Base-by-base conservation (phyloP, 495 filamentous ascomycete genomes). In the Lophiotrema nucula region DNA sequence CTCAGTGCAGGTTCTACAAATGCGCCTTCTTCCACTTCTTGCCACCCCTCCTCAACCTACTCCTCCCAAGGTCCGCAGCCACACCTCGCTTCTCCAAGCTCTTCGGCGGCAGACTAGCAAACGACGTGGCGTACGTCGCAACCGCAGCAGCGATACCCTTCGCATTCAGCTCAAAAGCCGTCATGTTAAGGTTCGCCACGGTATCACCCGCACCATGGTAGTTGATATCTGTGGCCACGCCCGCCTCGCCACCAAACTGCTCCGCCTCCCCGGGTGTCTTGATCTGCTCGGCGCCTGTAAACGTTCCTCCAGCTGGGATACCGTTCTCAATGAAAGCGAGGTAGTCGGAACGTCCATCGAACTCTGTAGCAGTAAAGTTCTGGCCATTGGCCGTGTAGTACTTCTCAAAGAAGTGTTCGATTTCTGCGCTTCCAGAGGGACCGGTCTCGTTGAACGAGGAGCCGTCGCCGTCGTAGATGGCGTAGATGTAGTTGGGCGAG, bases 391-490 rank as follows among this genome's bases (percentile, higher is more conserved):
- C 59, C 24, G 67, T 56, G 70, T 78, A 87, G 71, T 80, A 88
- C 12, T 79, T 64, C 64, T 85, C 74, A 65, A 88, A 88, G 58
- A 85, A 68, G 26, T 75, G 67, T 73, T 89, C 83, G 42, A 82
- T 82, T 44, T 81, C 69, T 28, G 75, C 86, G 33, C 82, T 86
- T 0, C 87, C 87, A 0, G 80, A 54, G 0, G 87, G 85, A 8
- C 84, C 86, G 12, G 77, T 77, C 23, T 76, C 53, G 72, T 83
- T 83, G 73, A 82, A 88, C 16, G 77, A 65, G 44, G 67, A 72
- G 39, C 86, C 87, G 59, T 88, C 83, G 39, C 87, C 87, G 67
- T 90, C 87, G 67, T 88, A 88, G 68, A 88, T 78, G 65, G 79
- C 80, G 64, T 82, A 77, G 15, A 79, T 74, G 64, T 81, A 88